Conservation (phyloP, 345 rosid species). For the Ricinus communis region DNA sequence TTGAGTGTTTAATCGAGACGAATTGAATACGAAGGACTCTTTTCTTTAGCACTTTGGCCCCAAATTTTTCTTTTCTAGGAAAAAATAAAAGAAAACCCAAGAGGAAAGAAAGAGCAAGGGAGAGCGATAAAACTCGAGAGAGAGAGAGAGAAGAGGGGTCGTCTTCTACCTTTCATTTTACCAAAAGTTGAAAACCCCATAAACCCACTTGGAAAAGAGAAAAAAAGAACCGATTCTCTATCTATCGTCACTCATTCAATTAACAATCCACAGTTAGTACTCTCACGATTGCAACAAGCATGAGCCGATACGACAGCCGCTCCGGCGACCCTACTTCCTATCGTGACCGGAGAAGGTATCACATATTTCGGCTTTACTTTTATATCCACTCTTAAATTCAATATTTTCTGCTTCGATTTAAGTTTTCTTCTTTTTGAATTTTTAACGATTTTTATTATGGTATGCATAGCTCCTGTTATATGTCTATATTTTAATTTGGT, state of each 20-base stretch:
- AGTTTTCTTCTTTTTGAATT: background rate
- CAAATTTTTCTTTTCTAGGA: no score
- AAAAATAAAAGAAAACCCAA: background rate
- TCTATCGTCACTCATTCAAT: background rate
- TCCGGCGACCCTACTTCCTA: constrained; percentile 85
- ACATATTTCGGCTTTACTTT: background rate
- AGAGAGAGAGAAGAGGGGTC: background rate
- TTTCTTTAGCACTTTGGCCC: no score
- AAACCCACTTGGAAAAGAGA: background rate
- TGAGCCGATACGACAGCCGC: constrained; percentile 98
- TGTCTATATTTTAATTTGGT: background rate
- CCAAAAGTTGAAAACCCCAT: constrained; percentile 11
- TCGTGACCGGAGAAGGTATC: constrained; percentile 88
- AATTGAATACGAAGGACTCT: no score
- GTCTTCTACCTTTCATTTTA: background rate
- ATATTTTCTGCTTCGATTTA: background rate
- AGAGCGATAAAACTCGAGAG: background rate
- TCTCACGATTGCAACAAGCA: constrained; percentile 21
- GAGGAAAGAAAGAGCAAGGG: no score
- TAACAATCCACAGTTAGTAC: no score
- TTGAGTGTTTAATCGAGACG: no score
- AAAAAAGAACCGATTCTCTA: background rate
- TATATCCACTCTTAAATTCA: background rate
- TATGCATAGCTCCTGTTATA: no score
- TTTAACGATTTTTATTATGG: background rate